phyloP scores from a whole-genome alignment of 192 early-diverging fungal genomes.

The Mortierella antarctica region DNA sequence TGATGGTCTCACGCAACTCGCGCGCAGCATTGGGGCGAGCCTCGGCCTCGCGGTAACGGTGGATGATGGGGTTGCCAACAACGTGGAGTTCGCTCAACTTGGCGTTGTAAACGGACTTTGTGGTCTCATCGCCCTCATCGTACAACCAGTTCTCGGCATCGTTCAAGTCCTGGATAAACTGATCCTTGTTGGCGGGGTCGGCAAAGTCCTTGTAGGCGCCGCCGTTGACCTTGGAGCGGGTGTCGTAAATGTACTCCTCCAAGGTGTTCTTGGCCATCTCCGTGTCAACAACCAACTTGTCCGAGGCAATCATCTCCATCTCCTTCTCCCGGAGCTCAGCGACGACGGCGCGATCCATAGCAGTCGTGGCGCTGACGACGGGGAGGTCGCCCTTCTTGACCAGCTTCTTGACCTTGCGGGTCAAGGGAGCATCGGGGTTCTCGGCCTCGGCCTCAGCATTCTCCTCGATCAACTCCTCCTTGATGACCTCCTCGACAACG shows the following conservation, averaged over 20 bases:
- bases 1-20: constrained; percentile 82
- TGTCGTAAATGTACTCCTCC: constrained; percentile 99
- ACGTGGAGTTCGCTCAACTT: constrained; percentile 86
- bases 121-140: constrained; percentile 94
- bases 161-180: constrained; percentile 77
- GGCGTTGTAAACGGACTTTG: constrained; percentile 90
- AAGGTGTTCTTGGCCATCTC: constrained; percentile 94
- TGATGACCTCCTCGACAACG: constrained; percentile 89
- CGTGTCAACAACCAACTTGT: constrained; percentile 94
- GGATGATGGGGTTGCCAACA: constrained; percentile 82
- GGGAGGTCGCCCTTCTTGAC: constrained; percentile 89
- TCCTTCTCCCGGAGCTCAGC: constrained; percentile 81
- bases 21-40: constrained; percentile 88
- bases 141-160: constrained; percentile 98
- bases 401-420: constrained; percentile 93
- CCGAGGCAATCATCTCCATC: constrained; percentile 84
- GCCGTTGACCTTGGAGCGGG: constrained; percentile 84
- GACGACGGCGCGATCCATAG: constrained; percentile 68
- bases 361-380: constrained; percentile 72
- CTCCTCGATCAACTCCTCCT: constrained; percentile 79
- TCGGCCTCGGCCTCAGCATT: constrained; percentile 21
- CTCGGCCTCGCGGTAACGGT: constrained; percentile 85
- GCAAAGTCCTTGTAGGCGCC: constrained; percentile 78
- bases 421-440: constrained; percentile 57
- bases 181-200: constrained; percentile 73